Base-by-base conservation (phyloP, 768 basidiomycete genomes). In the Boletus subparvulus region DNA sequence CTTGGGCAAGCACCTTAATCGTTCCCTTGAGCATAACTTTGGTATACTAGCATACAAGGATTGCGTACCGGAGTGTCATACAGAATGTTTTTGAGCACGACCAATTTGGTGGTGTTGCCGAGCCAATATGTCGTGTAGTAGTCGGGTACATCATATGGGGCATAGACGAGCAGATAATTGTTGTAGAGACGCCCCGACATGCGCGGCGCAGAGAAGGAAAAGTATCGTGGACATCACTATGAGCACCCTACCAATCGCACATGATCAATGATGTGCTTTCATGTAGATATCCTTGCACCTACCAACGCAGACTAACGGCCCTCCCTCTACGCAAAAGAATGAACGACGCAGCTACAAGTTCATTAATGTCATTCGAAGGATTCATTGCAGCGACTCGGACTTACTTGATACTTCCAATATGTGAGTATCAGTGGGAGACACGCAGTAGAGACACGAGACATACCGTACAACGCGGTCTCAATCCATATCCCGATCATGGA, bases 81-180 rank as follows among this genome's bases (percentile, higher is more conserved):
- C 19, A 44, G 1, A 6, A n/a, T 13, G 21, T 32, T 14, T 14
- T 59, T 58, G 28, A 47, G 17, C 4, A 44, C 3, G 4, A 13
- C 1, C 8, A 16, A 35, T n/a, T 7, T n/a, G 17, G 6, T 19
- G 13, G 10, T 6, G 17, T 13, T 24, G 13, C 45, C 19, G 32
- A 59, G 40, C 56, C 55, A 58, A 50, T 51, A 59, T 32, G 4
- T 32, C 14, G 39, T 37, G 21, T 43, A 50, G 19, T 50, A 58
- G 17, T 46, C 3, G 6, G 48, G 48, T 28, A 47, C 39, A 41
- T 42, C 9, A 12, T 9, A n/a, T n/a, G 48, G 40, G 3, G 35
- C 40, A 26, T 56, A 59, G 24, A 57, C 35, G 40, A 58, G 51
- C 45, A 5, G 52, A 41, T 6, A 47, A 17, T 47, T 50, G 28